Evolutionary conservation across 768 basidiomycete species (phyloP), one percentile per base, ranked within the genome.

Genomic region (Termitomyces sp.): DNA sequence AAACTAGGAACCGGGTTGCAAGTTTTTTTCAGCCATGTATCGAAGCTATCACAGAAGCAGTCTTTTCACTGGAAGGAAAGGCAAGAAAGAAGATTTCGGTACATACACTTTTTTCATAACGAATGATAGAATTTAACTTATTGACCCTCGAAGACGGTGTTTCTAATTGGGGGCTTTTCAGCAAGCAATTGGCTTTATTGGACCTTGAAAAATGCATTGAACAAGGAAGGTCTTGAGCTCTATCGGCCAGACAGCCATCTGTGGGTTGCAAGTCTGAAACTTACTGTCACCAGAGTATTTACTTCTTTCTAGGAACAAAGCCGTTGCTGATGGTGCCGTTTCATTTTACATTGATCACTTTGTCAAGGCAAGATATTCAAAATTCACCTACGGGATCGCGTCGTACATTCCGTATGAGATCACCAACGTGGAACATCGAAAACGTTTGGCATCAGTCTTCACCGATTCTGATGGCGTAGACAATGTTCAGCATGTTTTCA

Each of bases 131-230:
- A 27, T 16, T 41, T 13, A 27, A 3, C 42, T 12, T 18, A 20
- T 43, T 7, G 20, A 23, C 13, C 15, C 15, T 33, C 52, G 27
- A 41, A 75, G 76, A 63, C 69, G 35, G 60, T 78, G 23, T 70
- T 76, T 46, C 66, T 79, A 15, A 71, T 78, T n/a, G 77, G 77
- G 10, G 75, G 76, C 9, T 77, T 79, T 41, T 72, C 74, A 7
- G 72, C 72, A 4, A 79, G 68, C 40, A 72, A 76, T 45, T 79
- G 73, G 71, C 67, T 79, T 9, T 78, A 72, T 33, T 55, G 60
- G 13, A 67, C 40, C 25, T 53, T 78, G 16, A 62, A 68, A 38
- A 49, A 56, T 1, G 36, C 48, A 18, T 51, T 72, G 12, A 46
- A 54, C 16, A 50, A 53, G 7, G 55, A 54, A 22, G 68, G 66